Base-by-base conservation (phyloP, 805 yeast species). In the Lachancea meyersii region DNA sequence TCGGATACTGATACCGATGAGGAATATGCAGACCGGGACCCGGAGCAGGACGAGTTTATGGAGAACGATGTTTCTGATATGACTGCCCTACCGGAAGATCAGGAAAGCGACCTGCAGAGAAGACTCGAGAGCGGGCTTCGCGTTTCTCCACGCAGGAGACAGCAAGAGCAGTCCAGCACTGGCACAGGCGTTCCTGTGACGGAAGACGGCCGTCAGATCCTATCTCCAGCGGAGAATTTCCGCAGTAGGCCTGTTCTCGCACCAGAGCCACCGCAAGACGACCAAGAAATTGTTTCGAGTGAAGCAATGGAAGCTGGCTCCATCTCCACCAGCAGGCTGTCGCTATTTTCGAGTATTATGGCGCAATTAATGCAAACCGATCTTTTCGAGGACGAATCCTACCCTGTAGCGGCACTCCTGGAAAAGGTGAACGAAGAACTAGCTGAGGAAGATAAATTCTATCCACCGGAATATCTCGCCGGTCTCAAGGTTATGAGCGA, bases 281-380 rank as follows among this genome's bases (percentile, higher is more conserved):
- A 54, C 28, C 55, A 47, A n/a, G 56, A 49, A 31, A 17, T 41
- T 17, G 40, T 27, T 10, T 41, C 57, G 4, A 43, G 49, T 31
- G 53, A 53, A 31, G 48, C 46, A 21, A 46, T 40, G 33, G 57
- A 50, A 23, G 45, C 51, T 18, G 71, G 68, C 10, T 61, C 61
- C 8, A 68, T 80, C 16, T 76, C 84, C 3, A 69, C 71, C 2
- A 67, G 72, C 16, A 68, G 86, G 49, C 64, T 70, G 40, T 67
- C 64, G n/a, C 53, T 58, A 23, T 71, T 79, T 53, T 69, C 72
- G 17, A 66, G 69, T 46, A 59, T 69, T 10, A 66, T 75, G 17
- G 78, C 81, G 1, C 61, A 59, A 19, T 61, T 77, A 33, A 64
- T 75, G 53, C 69, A 70, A 43, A 63, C 72, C 4, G 68, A 64